Evolutionary conservation across 192 early-diverging fungal genomes (phyloP).

Genomic region (Irineochytrium annulatum): DNA sequence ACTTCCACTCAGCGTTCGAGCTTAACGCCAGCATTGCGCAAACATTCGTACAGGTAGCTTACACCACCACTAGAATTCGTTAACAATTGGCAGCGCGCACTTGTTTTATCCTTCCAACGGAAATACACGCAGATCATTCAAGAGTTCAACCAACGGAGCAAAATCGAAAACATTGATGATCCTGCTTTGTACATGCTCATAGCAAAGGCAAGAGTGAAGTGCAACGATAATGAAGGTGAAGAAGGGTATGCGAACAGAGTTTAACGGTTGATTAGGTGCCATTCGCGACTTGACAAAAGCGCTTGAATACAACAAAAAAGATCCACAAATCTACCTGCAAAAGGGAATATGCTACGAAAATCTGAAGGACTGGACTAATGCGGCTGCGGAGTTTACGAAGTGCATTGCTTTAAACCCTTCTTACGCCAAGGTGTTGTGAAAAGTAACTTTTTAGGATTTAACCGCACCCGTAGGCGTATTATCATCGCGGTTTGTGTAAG

Average conservation of each 20-base stretch:
- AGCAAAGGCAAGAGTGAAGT: slow-evolving; percentile 47
- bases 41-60: slow-evolving; percentile 46
- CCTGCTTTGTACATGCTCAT: slow-evolving; percentile 41
- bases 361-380: slow-evolving; percentile 40
- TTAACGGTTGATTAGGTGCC: slow-evolving; percentile 42
- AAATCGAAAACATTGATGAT: slow-evolving; percentile 39
- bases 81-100: slow-evolving; percentile 22
- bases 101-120: slow-evolving; percentile 53
- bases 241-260: not conserved
- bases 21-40: slow-evolving; percentile 54
- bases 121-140: slow-evolving; percentile 50
- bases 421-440: slow-evolving; percentile 45
- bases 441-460: too few species aligned
- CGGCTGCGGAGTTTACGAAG: slow-evolving; percentile 37
- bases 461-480: slow-evolving; percentile 45
- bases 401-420: slow-evolving; percentile 35
- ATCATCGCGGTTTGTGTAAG: slow-evolving; percentile 49
- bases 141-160: slow-evolving; percentile 44
- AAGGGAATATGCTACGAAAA: slow-evolving; percentile 51
- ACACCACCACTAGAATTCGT: not conserved
- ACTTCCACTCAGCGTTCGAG: slow-evolving; percentile 56
- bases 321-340: slow-evolving; percentile 53
- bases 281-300: slow-evolving; percentile 40
- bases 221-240: slow-evolving; percentile 41
- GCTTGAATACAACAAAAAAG: slow-evolving; percentile 35